A percentile compares a stretch with the other conserved stretches of the same genome.
These are phyloP conservation scores for Bolboschoenoplectus hybrid DNA, from an alignment of 202 grass and related monocot genomes.

Conservation along the genomic window DNA sequence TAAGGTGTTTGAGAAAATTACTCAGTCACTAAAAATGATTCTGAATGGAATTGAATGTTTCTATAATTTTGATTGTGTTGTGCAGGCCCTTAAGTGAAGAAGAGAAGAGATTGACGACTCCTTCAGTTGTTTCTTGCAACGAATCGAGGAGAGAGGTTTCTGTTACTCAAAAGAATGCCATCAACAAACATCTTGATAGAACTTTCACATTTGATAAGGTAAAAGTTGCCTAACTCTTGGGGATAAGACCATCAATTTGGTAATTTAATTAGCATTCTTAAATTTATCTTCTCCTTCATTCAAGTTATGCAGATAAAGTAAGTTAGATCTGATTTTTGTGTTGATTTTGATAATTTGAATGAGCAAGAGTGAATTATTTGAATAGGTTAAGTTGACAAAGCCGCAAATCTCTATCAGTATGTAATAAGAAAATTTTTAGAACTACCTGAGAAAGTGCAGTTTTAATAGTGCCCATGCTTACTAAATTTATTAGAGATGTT, in stretches of 20 bases:
- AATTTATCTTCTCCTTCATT: neutral
- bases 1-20: conserved; percentile 40
- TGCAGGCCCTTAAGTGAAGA: conserved; percentile 65
- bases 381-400: neutral
- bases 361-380: neutral
- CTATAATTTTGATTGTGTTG: neutral
- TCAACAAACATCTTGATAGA: conserved; percentile 73
- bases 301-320: neutral
- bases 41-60: neutral
- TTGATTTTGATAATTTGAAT: neutral
- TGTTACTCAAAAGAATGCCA: conserved; percentile 53
- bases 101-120: conserved; percentile 52
- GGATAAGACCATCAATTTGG: neutral
- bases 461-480: neutral
- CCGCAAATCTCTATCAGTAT: neutral
- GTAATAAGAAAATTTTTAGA: neutral
- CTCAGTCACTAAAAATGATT: neutral
- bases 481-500: neutral
- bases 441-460: neutral
- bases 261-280: neutral
- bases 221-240: neutral
- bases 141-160: conserved; percentile 62
- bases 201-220: conserved; percentile 82
- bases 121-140: conserved; percentile 66
- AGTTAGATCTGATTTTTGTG: neutral